Base-by-base conservation (phyloP, 2,329 filamentous ascomycete species). In the Phaeoacremonium minimum region DNA sequence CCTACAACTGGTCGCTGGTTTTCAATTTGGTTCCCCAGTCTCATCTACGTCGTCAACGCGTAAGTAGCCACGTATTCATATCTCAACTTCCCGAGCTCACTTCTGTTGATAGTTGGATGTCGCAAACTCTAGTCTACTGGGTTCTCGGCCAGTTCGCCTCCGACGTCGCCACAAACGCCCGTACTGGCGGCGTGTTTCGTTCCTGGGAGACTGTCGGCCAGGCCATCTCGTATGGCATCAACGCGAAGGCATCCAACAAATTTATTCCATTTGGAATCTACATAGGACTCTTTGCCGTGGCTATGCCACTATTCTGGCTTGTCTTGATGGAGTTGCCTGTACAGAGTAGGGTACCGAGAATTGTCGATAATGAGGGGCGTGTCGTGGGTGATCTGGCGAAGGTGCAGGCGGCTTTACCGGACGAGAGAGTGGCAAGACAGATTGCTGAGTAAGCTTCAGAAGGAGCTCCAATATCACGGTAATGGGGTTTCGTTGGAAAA, bases 131-230 rank as follows among this genome's bases (percentile, higher is more conserved):
- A 15, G 38, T 63, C 5, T 63, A 63, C 46, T 63, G 58, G 58
- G 57, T 61, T 15, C 45, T 62, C 12, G 57, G 56, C 18, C 57
- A 52, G 4, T 57, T 61, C 15, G 56, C 58, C 3, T 56, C 52
- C 1, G 57, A 63, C 15, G 49, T 60, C 2, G 52, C 55, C 28
- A 46, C 49, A 5, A 54, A 49, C 5, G 46, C 55, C 6, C 47
- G 54, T 14, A 52, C 51, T 0, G 53, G 55, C 4, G 54, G 55
- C 14, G 17, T 53, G 20, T 53, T 53, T 40, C 49, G 51, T 3
- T 49, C 50, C 14, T 53, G 50, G 13, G 51, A 53, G 28, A 53
- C 51, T 0, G 48, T 45, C 3, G 54, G 53, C n/a, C 54, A 57
- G 34, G 50, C 54, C 3, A 47, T 53, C 4, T 55, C 53, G 2